These are phyloP conservation scores for Yamadazyma dendronema DNA, from an alignment of 1,139 yeast genomes.

Conservation along the genomic window DNA sequence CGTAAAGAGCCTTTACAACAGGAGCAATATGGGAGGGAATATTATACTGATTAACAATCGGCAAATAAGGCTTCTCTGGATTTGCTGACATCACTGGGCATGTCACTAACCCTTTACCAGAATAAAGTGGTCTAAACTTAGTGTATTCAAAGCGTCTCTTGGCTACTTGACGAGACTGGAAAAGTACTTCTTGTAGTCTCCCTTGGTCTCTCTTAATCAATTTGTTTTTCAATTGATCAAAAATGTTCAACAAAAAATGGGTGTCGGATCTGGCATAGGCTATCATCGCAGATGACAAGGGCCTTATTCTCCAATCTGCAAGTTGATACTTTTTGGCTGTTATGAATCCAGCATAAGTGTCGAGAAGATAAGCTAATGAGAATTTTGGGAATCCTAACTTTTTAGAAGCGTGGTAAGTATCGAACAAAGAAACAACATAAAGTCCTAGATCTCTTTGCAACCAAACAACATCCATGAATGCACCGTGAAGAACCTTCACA, in stretches of 20 bases:
- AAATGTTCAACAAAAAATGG: conserved; percentile 81
- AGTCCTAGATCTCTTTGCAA: conserved; percentile 92
- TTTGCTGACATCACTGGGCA: conserved; percentile 49
- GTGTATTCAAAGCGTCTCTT: conserved; percentile 77
- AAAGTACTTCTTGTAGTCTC: conserved; percentile 51
- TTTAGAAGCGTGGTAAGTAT: conserved; percentile 87
- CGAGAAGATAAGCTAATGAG: conserved; percentile 81
- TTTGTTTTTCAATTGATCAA: conserved; percentile 68
- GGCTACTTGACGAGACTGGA: conserved; percentile 80
- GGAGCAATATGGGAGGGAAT: conserved; percentile 55
- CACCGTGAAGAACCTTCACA: conserved; percentile 92
- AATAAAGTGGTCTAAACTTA: conserved; percentile 49
- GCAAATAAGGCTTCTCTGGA: conserved; percentile 55
- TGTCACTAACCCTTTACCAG: conserved; percentile 30
- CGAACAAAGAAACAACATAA: conserved; percentile 86
- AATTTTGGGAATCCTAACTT: conserved; percentile 76
- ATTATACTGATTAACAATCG: conserved; percentile 64
- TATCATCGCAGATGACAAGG: conserved; percentile 72
- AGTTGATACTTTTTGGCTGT: conserved; percentile 94
- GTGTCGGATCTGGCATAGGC: conserved; percentile 95
- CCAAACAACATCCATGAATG: conserved; percentile 97
- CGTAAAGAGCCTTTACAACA: conserved; percentile 59
- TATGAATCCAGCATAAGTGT: conserved; percentile 74
- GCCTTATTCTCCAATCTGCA: conserved; percentile 96
- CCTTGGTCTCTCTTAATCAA: conserved; percentile 41